These are phyloP conservation scores for Ziziphus jujuba DNA, from an alignment of 306 rosid genomes.

Conservation along the genomic window DNA sequence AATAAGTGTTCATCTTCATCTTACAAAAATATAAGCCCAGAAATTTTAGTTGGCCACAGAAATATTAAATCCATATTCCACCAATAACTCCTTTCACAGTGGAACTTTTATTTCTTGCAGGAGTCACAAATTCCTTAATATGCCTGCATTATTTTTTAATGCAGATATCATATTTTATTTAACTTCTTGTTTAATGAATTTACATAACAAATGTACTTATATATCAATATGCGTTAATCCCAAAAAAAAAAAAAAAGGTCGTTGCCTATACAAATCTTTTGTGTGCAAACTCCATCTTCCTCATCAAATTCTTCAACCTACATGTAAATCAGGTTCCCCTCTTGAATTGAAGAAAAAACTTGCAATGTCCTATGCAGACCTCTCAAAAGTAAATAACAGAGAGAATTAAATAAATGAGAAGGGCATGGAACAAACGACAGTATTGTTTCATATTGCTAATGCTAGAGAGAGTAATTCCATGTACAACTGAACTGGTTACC, in stretches of 20 bases:
- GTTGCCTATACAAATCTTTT: not conserved
- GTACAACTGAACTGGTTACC: not conserved
- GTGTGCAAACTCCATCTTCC: conserved; percentile 14
- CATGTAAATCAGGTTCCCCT: conserved; percentile 2
- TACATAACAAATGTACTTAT: too few relatives aligned
- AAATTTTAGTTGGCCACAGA: not conserved
- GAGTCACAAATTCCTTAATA: too few relatives aligned
- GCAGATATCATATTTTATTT: too few relatives aligned
- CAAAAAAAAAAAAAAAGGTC: too few relatives aligned
- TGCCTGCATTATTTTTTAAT: too few relatives aligned
- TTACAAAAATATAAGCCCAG: not conserved
- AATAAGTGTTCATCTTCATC: not conserved
- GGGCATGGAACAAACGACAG: too few relatives aligned
- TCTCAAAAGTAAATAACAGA: not conserved
- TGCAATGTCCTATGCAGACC: conserved; percentile 2
- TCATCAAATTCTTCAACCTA: conserved; percentile 10
- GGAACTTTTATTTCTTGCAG: not conserved
- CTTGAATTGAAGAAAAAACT: conserved; percentile 16
- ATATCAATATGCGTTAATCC: too few relatives aligned
- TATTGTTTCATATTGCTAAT: too few relatives aligned
- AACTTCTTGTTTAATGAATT: too few relatives aligned
- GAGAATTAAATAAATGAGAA: too few relatives aligned
- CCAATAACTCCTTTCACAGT: not conserved
- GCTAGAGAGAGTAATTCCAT: too few relatives aligned
- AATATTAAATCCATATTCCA: not conserved